Evolutionary conservation across 768 basidiomycete species (phyloP).

Genomic region (Lactarius evosmus): DNA sequence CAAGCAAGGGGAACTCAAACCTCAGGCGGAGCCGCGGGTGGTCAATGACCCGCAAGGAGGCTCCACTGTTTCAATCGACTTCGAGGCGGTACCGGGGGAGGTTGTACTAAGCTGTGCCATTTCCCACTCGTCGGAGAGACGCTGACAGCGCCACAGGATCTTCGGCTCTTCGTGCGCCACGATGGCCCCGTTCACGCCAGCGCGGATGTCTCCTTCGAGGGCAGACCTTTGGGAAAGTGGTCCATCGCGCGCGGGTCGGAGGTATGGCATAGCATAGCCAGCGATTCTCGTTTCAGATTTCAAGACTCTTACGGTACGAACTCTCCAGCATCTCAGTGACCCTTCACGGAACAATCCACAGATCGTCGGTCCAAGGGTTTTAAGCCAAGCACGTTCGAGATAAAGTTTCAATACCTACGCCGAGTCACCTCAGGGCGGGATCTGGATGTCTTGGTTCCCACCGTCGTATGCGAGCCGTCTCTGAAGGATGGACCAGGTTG

Average conservation of each 20-base stretch:
- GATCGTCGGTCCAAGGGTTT: background rate
- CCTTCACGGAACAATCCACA: background rate
- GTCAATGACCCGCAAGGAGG: background rate
- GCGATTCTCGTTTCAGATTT: conserved; percentile 13
- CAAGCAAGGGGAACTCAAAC: conserved; percentile 13
- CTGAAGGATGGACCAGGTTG: conserved; percentile 4
- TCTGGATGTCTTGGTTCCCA: background rate
- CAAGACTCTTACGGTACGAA: conserved; percentile 13
- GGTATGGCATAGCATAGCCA: conserved; percentile 12
- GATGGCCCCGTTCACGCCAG: conserved; percentile 1
- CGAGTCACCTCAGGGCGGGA: background rate
- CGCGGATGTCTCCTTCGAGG: conserved; percentile 8
- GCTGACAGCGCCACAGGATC: background rate
- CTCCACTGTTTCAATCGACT: conserved; percentile 4
- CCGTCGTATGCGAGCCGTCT: background rate
- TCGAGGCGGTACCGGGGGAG: conserved; percentile 7
- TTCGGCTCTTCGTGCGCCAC: conserved; percentile 16
- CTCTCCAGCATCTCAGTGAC: background rate
- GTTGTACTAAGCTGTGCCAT: background rate
- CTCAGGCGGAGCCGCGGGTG: background rate
- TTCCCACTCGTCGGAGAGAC: background rate
- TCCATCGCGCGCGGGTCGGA: conserved; percentile 1
- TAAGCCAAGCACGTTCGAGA: conserved; percentile 11
- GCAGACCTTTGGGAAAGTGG: conserved; percentile 15
- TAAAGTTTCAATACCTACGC: conserved; percentile 10